phyloP scores from a whole-genome alignment of 352 stramenopile species.

The Globisporangium parvum region DNA sequence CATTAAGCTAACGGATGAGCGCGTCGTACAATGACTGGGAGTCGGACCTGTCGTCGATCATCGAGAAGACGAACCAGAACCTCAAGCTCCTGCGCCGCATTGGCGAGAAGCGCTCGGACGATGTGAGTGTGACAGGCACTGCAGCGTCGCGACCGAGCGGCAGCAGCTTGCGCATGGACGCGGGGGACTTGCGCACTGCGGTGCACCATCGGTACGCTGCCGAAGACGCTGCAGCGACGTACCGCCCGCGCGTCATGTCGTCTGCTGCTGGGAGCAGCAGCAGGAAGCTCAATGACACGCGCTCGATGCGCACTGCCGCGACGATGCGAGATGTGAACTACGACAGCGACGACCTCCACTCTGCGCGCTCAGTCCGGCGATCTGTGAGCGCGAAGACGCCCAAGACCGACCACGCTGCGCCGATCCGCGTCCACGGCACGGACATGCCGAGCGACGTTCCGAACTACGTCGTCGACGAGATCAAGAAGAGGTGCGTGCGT shows the following conservation, averaged over 20 bases:
- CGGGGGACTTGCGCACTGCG: conserved; percentile 5
- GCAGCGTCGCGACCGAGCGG: background rate
- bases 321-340: conserved; percentile 9
- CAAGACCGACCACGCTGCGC: conserved; percentile 8
- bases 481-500: conserved; percentile 36
- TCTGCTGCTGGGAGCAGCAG: conserved; percentile 1
- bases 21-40: conserved; percentile 66
- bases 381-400: conserved; percentile 8
- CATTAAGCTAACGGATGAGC: conserved; percentile 36
- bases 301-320: background rate
- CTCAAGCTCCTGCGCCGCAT: conserved; percentile 78
- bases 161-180: conserved; percentile 3
- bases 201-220: conserved; percentile 9
- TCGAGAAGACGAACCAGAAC: conserved; percentile 87
- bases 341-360: conserved; percentile 7
- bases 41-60: conserved; percentile 79
- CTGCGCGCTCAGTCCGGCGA: conserved; percentile 1
- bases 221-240: conserved; percentile 5
- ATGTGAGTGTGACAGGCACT: conserved; percentile 22
- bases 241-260: conserved; percentile 11
- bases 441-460: conserved; percentile 44
- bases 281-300: conserved; percentile 2
- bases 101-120: conserved; percentile 61
- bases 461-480: conserved; percentile 42
- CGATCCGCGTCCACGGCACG: conserved; percentile 32